Base-by-base conservation (phyloP, 2,329 filamentous ascomycete species). In the Venturia pyrina region DNA sequence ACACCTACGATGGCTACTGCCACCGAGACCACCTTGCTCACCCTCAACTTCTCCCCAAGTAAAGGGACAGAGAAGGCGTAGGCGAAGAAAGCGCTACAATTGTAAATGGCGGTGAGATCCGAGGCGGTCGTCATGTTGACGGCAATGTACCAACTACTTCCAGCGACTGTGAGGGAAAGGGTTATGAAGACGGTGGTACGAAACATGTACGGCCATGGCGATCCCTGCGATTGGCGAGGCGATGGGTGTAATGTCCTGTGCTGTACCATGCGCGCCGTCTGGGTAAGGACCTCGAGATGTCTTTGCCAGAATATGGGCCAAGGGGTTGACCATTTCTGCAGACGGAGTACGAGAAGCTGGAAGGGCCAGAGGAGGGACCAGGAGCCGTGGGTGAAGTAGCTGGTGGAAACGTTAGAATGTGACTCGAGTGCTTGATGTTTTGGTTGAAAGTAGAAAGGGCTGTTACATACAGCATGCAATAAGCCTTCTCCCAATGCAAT, bases 61-160 rank as follows among this genome's bases (percentile, higher is more conserved):
- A 99, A 78, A 0, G 93, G 92, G 57, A 99, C 92, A 59, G 90
- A 96, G 75, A 99, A 99, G 15, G 91, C 93, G 74, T 99, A 99
- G 62, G 95, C 95, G 76, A 99, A 99, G 78, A 99, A 99, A 67
- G 95, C 93, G 64, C 91, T 96, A 82, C 95, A 99, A 79, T 99
- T 99, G 83, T 99, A 99, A 71, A 99, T 99, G 65, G 95, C 95
- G 0, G 95, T 99, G 71, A 99, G 79, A 76, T 99, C 95, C 70
- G 89, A 92, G 2, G 95, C 89, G 3, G 90, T 96, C 0, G 95
- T 99, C 81, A 96, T 79, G 77, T 91, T 90, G 67, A 99, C 93
- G 19, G 95, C 93, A 44, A 98, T 83, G 73, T 98, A 99, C 95
- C 95, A 99, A 72, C 89, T 93, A 64, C 93, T 85, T 34, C 95